Percentiles rank a stretch among this genome's conserved stretches.
Evolutionary conservation across 1,284 basidiomycete genomes (phyloP).

Genomic region (Ustilago trichophora): DNA sequence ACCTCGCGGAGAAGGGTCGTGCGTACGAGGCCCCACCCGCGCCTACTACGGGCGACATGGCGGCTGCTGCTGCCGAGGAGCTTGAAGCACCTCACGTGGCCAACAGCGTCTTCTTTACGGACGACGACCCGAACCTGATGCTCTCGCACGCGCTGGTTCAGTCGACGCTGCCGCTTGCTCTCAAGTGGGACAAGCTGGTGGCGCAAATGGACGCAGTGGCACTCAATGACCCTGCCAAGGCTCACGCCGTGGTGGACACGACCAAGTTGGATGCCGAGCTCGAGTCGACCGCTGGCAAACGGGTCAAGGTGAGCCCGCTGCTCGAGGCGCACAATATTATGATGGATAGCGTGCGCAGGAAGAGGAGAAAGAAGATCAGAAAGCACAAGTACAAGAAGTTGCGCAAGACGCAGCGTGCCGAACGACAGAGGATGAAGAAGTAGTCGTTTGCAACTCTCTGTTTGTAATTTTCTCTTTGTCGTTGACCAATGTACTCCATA

Average conservation of each 20-base stretch:
- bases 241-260: slow-evolving; percentile 27
- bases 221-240: slow-evolving; percentile 22
- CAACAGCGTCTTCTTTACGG: slow-evolving; percentile 37
- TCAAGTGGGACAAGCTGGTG: slow-evolving; percentile 56
- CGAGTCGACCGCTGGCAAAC: slow-evolving; percentile 4
- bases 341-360: slow-evolving; percentile 64
- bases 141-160: slow-evolving; percentile 63
- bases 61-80: slow-evolving; percentile 8
- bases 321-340: slow-evolving; percentile 45
- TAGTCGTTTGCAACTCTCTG: slow-evolving; percentile 5
- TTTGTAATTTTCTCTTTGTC: not conserved
- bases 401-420: slow-evolving; percentile 61
- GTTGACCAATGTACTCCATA: not conserved
- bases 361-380: slow-evolving; percentile 66
- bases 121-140: slow-evolving; percentile 60
- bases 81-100: slow-evolving; percentile 19
- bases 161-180: slow-evolving; percentile 51
- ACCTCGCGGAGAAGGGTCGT: slow-evolving; percentile 57
- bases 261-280: slow-evolving; percentile 39
- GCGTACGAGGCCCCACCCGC: slow-evolving; percentile 58
- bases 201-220: slow-evolving; percentile 52
- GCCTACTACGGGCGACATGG: slow-evolving; percentile 3
- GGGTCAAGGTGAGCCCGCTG: slow-evolving; percentile 29
- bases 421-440: slow-evolving; percentile 61
- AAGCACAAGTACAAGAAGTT: slow-evolving; percentile 67